These are phyloP conservation scores for Iodosphaeria phyllophila DNA, from an alignment of 2,329 filamentous ascomycete species.

Conservation along the genomic window DNA sequence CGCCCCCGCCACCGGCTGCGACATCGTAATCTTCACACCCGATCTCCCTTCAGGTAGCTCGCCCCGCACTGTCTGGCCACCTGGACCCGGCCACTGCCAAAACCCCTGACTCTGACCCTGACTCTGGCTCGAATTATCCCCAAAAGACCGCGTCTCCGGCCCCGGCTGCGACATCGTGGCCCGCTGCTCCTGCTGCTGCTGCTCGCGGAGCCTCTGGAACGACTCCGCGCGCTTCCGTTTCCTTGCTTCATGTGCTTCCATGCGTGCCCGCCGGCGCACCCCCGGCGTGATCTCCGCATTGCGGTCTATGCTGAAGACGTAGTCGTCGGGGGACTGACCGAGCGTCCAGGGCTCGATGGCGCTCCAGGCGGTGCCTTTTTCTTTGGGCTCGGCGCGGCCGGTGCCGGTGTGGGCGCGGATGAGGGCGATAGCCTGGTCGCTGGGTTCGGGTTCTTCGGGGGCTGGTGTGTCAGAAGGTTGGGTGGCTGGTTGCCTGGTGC, in stretches of 20 bases:
- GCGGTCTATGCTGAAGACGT: slow-evolving; percentile 12
- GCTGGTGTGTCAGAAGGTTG: slow-evolving; percentile 6
- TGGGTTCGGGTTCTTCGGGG: slow-evolving; percentile 4
- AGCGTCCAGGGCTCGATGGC: slow-evolving; percentile 10
- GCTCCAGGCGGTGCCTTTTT: slow-evolving; percentile 8
- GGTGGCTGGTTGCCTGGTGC: slow-evolving; percentile 10
- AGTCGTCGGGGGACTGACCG: slow-evolving; percentile 8
- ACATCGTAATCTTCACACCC: slow-evolving; percentile 10
- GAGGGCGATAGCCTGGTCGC: slow-evolving; percentile 12
- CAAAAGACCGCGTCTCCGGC: slow-evolving; percentile 7
- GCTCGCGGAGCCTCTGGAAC: slow-evolving; percentile 9
- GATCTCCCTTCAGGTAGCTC: slow-evolving; percentile 6
- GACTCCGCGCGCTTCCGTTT: slow-evolving; percentile 13
- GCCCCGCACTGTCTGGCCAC: slow-evolving; percentile 5
- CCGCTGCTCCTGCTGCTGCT: slow-evolving; percentile 7
- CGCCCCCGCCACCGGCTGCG: slow-evolving; percentile 11
- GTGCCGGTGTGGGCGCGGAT: slow-evolving; percentile 13
- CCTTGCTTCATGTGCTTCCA: slow-evolving; percentile 9
- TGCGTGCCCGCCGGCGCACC: slow-evolving; percentile 9
- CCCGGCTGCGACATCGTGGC: slow-evolving; percentile 10
- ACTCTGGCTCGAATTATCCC: too few relatives aligned
- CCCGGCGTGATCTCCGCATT: slow-evolving; percentile 9
- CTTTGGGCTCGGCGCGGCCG: too few relatives aligned
- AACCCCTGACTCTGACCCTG: too few relatives aligned
- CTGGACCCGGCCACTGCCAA: too few relatives aligned